Evolutionary conservation across 169 alveolate species (phyloP), one percentile per base, ranked within the genome.

Genomic region (Eimeria mitis): DNA sequence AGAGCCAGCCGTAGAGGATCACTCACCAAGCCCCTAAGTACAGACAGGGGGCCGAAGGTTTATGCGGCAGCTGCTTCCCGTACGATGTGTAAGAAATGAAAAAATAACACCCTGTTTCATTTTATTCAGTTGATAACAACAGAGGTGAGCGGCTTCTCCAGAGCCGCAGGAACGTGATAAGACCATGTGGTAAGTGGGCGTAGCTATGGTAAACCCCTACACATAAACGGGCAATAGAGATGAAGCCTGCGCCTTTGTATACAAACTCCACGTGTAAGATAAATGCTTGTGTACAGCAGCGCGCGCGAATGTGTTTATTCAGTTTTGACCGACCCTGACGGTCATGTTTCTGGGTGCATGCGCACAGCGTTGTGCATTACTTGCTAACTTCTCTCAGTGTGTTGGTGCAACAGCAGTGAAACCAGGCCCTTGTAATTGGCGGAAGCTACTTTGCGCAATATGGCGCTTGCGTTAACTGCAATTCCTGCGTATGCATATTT

Each of bases 401-500:
- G 56, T 42, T 11, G 59, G 37, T 73, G 84, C 19, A 37, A 42
- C 56, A 73, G 47, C 44, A 31, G 84, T 19, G 84, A 37, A 73
- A 73, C 84, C 31, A 42, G 78, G 59, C 40, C 85, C 40, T 75
- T 75, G 85, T 61, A 75, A 16, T 28, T 19, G 2, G 37, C 63
- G 85, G 85, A 28, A 28, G 85, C 85, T 23, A 16, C 14, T 47
- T 28, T 75, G 54, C 85, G 85, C 61, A 75, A 75, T 75, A 7
- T 75, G 85, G 85, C 85, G 85, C 59, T 42, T 42, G 59, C 40
- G 23, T 37, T 44, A 23, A 19, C 59, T 42, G 59, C 85, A 37
- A 37, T 23, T 28, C 40, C 63, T 75, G 61, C 85, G 44, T 9
- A 75, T 75, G 85, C 63, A 75, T 42, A 44, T n/a, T n/a, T n/a